These are phyloP conservation scores for Oxytropis ochrocephala DNA, from an alignment of 306 rosid genomes.

Conservation along the genomic window DNA sequence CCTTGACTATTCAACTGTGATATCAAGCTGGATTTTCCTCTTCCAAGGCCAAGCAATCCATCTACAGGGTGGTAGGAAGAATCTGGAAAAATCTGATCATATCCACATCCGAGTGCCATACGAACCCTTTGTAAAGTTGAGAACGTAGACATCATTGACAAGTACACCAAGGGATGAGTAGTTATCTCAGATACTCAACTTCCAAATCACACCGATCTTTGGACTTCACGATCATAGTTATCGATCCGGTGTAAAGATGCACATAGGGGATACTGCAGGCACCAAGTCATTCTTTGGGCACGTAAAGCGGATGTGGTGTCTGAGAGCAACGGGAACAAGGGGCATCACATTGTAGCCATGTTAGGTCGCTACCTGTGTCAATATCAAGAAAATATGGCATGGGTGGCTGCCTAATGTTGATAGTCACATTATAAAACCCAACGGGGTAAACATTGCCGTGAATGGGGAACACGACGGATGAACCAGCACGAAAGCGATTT, in stretches of 20 bases:
- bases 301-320: constrained; percentile 83
- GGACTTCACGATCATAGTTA: constrained; percentile 41
- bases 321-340: constrained; percentile 76
- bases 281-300: constrained; percentile 70
- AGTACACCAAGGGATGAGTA: constrained; percentile 88
- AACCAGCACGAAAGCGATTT: constrained; percentile 27
- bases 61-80: too few relatives aligned
- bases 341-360: constrained; percentile 98
- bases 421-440: constrained; percentile 85
- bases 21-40: too few relatives aligned
- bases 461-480: constrained; percentile 68
- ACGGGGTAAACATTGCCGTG: too few relatives aligned
- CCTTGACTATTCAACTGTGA: too few relatives aligned
- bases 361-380: constrained; percentile 94
- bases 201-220: constrained; percentile 81
- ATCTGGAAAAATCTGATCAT: too few relatives aligned
- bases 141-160: constrained; percentile 62
- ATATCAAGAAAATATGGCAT: constrained; percentile 88
- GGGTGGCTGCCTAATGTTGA: constrained; percentile 72
- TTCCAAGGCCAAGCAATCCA: too few relatives aligned
- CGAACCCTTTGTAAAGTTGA: too few relatives aligned
- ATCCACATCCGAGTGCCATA: too few relatives aligned
- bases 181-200: constrained; percentile 78
- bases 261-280: constrained; percentile 63
- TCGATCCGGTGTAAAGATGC: constrained; percentile 42